Conservation (phyloP, 2,329 filamentous ascomycete species). For the Penicillium hesseltinei region DNA sequence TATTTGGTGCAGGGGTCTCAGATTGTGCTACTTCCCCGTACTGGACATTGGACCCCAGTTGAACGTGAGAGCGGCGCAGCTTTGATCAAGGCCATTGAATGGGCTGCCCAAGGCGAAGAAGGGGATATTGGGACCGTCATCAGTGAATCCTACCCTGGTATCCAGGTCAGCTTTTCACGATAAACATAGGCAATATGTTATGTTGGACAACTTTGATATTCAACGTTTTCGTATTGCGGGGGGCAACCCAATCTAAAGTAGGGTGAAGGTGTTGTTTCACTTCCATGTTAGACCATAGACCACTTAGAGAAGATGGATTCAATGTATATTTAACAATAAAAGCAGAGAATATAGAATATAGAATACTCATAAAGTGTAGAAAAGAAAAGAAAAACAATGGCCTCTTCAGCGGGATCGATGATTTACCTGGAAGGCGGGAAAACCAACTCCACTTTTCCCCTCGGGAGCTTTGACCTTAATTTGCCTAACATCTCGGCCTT, state of each 20-base stretch:
- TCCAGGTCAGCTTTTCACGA: constrained; percentile 33
- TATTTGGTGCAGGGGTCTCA: constrained; percentile 52
- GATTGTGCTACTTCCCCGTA: constrained; percentile 49
- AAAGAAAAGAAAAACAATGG: not conserved
- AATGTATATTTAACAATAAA: not conserved
- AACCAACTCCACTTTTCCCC: constrained; percentile 2
- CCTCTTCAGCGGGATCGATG: not conserved
- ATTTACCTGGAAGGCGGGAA: constrained; percentile 3
- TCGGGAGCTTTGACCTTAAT: not conserved
- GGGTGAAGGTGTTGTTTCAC: not conserved
- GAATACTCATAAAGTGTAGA: not conserved
- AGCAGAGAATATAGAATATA: not conserved
- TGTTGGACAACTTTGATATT: not conserved
- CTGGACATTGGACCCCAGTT: constrained; percentile 55
- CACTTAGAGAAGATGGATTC: not conserved
- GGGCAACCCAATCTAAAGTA: constrained; percentile 1
- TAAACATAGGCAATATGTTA: constrained; percentile 13
- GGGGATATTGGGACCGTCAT: constrained; percentile 35
- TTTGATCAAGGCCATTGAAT: constrained; percentile 42
- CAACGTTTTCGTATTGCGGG: constrained; percentile 3
- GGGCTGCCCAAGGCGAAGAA: constrained; percentile 39
- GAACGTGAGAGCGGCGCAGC: constrained; percentile 47
- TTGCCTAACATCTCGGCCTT: not conserved
- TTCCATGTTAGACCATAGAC: not conserved
- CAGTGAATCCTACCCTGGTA: constrained; percentile 33